Base-by-base conservation (phyloP, 208 protist genomes). In the Phytomonas serpens region DNA sequence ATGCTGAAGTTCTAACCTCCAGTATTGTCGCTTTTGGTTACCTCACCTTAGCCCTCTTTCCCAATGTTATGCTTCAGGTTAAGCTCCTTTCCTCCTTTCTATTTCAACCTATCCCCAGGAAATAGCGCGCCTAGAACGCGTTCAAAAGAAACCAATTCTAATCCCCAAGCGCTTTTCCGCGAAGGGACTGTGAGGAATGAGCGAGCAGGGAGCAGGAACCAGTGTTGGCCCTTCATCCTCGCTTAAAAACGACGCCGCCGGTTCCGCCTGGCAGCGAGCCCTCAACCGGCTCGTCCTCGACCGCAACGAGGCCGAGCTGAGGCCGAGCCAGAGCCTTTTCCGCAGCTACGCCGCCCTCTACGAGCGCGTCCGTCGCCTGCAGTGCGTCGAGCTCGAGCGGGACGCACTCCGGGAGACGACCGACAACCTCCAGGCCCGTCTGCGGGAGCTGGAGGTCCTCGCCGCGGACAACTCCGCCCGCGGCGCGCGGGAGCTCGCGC, bases 281-380 rank as follows among this genome's bases (percentile, higher is more conserved):
- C 62, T 92, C 70, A 71, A 89, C 31, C 40, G 62, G 16, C 86
- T 87, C 52, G 61, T 92, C 30, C 34, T 81, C 57, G 38, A 69
- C n/a, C 83, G 86, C 69, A 92, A 92, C 68, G 76, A 77, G 16
- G 51, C 77, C 19, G 86, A 92, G 67, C 68, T 87, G 40, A 77
- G 78, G 63, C 82, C 84, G 5, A 81, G 70, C 30, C 77, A 87
- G 72, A 32, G 57, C 68, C 70, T 89, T 40, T 85, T 89, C 19
- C 23, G 71, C 52, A 80, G 82, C 67, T 80, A 92, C 65, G 73
- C 76, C 6, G 63, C 70, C 10, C 77, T 86, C 7, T 78, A 81
- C 29, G 67, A 61, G 31, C 84, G 77, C 23, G 69, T 83, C 10
- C 75, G 82, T 38, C 74, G 72, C 6, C 65, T 89, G 64, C 77